phyloP scores from a whole-genome alignment of 2,329 filamentous ascomycete species.

The Colletotrichum sansevieriae region DNA sequence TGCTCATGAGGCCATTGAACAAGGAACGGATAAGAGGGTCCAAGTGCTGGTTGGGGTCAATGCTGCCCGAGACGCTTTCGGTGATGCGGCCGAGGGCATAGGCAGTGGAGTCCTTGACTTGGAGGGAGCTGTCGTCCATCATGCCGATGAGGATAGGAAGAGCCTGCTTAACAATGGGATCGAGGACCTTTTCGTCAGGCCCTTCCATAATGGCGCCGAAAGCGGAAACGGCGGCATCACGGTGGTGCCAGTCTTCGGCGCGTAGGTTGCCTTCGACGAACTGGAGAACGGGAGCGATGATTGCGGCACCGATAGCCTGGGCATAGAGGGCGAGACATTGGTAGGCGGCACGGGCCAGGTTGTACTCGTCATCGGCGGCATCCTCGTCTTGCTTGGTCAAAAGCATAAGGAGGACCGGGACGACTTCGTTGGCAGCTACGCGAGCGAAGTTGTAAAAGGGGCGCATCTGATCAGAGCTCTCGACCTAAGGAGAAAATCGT shows the following conservation, averaged over 20 bases:
- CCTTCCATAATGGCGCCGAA: slow-evolving; percentile 99
- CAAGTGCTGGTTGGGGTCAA: slow-evolving; percentile 86
- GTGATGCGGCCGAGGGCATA: slow-evolving; percentile 97
- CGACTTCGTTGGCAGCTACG: slow-evolving; percentile 92
- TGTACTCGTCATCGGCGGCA: slow-evolving; percentile 96
- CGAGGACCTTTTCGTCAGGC: slow-evolving; percentile 90
- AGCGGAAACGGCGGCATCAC: slow-evolving; percentile 95
- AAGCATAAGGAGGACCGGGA: slow-evolving; percentile 88
- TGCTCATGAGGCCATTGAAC: slow-evolving; percentile 90
- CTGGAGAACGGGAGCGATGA: slow-evolving; percentile 86
- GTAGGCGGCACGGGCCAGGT: slow-evolving; percentile 93
- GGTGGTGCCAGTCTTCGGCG: slow-evolving; percentile 91
- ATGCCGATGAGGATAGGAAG: slow-evolving; percentile 88
- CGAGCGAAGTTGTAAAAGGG: slow-evolving; percentile 97
- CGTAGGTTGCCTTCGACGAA: slow-evolving; percentile 95
- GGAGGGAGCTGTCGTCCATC: slow-evolving; percentile 91
- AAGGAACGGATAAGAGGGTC: slow-evolving; percentile 88
- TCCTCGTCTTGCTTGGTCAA: slow-evolving; percentile 99
- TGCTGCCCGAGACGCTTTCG: slow-evolving; percentile 90
- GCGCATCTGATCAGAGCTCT: slow-evolving; percentile 85
- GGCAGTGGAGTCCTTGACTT: slow-evolving; percentile 95
- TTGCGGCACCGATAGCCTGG: slow-evolving; percentile 86
- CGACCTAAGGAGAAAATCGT: slow-evolving; percentile 57
- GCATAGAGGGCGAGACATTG: slow-evolving; percentile 97
- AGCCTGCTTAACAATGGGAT: slow-evolving; percentile 95